These are phyloP conservation scores for Aspergillus melleus DNA, from an alignment of 2,329 filamentous ascomycete genomes.

Conservation along the genomic window DNA sequence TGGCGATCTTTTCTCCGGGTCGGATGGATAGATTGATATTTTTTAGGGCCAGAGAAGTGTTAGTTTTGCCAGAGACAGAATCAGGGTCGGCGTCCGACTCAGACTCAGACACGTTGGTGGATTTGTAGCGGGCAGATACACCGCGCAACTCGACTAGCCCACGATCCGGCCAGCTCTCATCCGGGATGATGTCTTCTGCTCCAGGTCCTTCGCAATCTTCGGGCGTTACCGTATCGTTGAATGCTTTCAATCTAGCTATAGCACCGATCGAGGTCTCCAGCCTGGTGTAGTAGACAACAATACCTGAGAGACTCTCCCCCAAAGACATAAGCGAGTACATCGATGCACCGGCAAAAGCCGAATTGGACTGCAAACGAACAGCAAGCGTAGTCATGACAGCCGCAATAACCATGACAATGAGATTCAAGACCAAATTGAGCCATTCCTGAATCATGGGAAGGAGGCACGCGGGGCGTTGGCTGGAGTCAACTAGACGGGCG, in stretches of 20 bases:
- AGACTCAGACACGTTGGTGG: not conserved
- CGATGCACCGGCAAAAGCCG: conserved; percentile 1
- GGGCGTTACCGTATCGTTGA: conserved; percentile 3
- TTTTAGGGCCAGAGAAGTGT: not conserved
- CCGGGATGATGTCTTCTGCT: conserved; percentile 1
- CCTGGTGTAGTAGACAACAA: conserved; percentile 1
- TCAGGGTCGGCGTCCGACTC: not conserved
- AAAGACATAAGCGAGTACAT: conserved; percentile 5
- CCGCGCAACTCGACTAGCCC: conserved; percentile 2
- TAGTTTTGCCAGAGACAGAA: no score
- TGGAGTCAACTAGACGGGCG: conserved; percentile 35
- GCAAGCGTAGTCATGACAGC: conserved; percentile 16
- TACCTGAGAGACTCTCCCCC: not conserved
- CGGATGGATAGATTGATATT: not conserved
- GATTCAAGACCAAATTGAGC: conserved; percentile 42
- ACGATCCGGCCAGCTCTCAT: not conserved
- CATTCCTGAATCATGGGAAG: conserved; percentile 46
- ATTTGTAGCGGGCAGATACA: conserved; percentile 4
- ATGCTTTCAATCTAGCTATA: not conserved
- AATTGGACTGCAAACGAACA: not conserved
- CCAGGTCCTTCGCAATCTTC: not conserved
- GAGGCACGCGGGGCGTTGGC: conserved; percentile 46
- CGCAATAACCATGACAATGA: conserved; percentile 33
- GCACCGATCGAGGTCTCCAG: conserved; percentile 6
- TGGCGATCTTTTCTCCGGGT: conserved; percentile 32